Evolutionary conservation across 352 stramenopile species (phyloP), one percentile per base, ranked within the genome.

Genomic region (Albugo candida): DNA sequence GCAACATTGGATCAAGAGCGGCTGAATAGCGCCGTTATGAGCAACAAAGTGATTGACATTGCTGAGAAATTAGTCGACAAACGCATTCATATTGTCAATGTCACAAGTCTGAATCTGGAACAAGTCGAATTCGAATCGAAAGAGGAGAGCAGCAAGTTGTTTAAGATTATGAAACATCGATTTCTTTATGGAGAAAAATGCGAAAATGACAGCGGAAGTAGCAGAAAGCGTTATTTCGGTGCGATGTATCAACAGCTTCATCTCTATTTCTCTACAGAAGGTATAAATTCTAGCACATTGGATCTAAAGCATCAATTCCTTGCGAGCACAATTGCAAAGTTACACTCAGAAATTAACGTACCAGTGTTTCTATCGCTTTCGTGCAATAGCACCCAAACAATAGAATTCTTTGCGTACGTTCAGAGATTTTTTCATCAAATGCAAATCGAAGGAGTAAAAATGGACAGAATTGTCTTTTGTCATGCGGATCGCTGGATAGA

Each of bases 301-400:
- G 48, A 21, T 36, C 45, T 49, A 1, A 58, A 54, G 16, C 55
- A 80, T 24, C 41, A 40, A 11, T 40, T 75, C 27, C 40, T 80
- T 0, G 48, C 49, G 8, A 48, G 62, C 6, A 69, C 57, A 1
- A 49, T 81, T 0, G 70, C 63, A 5, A 31, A 86, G 71, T 60
- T 58, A 39, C 70, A 83, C 56, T 50, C 59, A 11, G 59, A 56
- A 35, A 83, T 68, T 0, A 50, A 60, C n/a, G 67, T 59, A 1
- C 69, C 74, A 12, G 18, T 83, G 11, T 83, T 77, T 37, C 53
- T 86, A n/a, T 86, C 74, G 12, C 73, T 86, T 56, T 77, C 70
- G 0, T 40, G 48, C 40, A 48, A 49, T 10, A 17, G 24, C 24
- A 6, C 0, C 45, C 11, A 13, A 11, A 18, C 17, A 51, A 6